Base-by-base conservation (phyloP, 176 grass and related monocot species). In the Tillandsia leiboldiana region DNA sequence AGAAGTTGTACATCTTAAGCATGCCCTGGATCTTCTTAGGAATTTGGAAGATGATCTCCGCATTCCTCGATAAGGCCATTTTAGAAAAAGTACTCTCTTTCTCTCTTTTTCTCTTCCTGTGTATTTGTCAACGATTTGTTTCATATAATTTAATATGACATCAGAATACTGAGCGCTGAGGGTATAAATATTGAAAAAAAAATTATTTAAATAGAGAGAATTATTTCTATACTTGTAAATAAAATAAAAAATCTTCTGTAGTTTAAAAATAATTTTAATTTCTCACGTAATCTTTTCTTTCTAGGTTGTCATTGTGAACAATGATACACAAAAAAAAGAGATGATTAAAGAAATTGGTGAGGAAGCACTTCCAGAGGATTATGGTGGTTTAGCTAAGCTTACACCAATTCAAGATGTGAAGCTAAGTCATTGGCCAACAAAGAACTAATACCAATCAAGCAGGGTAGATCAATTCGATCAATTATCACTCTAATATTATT, bases 331-430 rank as follows among this genome's bases (percentile, higher is more conserved):
- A 56, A 56, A n/a, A 2, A n/a, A n/a, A n/a, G 3, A 56, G n/a
- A 56, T 56, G 53, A 12, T 56, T 56, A n/a, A 56, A 56, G 53
- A 56, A n/a, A 65, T 65, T 65, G 63, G 63, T 4, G 63, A 29
- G 63, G 63, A 65, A 33, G 10, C 9, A 65, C 28, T 65, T 20
- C 63, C 63, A 27, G 63, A 65, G 23, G 12, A 12, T 65, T 65
- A 65, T 65, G 63, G 63, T 42, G 63, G 63, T 26, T 13, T 65
- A 27, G 63, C 63, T 65, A 33, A 27, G 63, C 26, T 65, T 11
- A 65, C 26, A 65, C 63, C 12, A 29, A 29, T 66, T 48, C 64
- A 66, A 42, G 64, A 66, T 66, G 29, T 66, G 64, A 66, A 48
- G 28, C 27, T 66, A 1, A 66, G 64, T 48, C 28, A 66, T 42